These are phyloP conservation scores for Coprinopsis marcescibilis DNA, from an alignment of 768 basidiomycete species.

Conservation along the genomic window DNA sequence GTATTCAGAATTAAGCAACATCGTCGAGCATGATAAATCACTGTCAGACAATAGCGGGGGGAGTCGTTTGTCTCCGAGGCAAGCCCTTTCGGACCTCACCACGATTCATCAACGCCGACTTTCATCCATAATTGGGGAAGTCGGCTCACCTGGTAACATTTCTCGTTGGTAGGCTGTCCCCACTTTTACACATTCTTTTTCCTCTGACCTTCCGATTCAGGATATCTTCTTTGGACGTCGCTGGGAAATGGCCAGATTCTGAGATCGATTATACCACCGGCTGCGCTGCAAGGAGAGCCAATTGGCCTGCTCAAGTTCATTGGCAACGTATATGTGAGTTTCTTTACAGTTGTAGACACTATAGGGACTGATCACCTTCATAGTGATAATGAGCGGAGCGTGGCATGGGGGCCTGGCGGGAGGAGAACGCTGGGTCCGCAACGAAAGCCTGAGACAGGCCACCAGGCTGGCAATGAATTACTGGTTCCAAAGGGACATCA, in stretches of 20 bases:
- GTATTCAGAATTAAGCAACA: too few species aligned
- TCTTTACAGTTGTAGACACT: neutral
- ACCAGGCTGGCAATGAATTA: conserved; percentile 49
- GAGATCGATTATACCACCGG: conserved; percentile 60
- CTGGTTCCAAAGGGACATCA: conserved; percentile 61
- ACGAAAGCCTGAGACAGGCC: conserved; percentile 32
- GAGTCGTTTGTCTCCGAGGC: neutral
- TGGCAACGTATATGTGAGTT: conserved; percentile 48
- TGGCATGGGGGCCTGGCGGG: conserved; percentile 48
- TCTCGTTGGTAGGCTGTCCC: conserved; percentile 29
- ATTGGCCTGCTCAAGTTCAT: conserved; percentile 63
- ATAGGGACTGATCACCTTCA: neutral
- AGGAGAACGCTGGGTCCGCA: conserved; percentile 36
- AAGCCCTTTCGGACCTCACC: conserved; percentile 5
- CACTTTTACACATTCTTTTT: neutral
- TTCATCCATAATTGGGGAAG: conserved; percentile 34
- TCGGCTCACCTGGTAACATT: conserved; percentile 29
- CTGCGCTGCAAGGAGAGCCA: conserved; percentile 55
- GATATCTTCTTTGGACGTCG: conserved; percentile 40
- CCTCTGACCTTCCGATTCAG: too few species aligned
- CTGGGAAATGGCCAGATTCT: conserved; percentile 49
- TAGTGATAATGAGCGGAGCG: conserved; percentile 50
- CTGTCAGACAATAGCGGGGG: neutral
- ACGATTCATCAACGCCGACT: conserved; percentile 29
- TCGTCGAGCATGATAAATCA: too few species aligned